Percentiles rank a stretch among this genome's conserved stretches.
These are phyloP conservation scores for Seiridium cupressi DNA, from an alignment of 2,329 filamentous ascomycete genomes.

Conservation along the genomic window DNA sequence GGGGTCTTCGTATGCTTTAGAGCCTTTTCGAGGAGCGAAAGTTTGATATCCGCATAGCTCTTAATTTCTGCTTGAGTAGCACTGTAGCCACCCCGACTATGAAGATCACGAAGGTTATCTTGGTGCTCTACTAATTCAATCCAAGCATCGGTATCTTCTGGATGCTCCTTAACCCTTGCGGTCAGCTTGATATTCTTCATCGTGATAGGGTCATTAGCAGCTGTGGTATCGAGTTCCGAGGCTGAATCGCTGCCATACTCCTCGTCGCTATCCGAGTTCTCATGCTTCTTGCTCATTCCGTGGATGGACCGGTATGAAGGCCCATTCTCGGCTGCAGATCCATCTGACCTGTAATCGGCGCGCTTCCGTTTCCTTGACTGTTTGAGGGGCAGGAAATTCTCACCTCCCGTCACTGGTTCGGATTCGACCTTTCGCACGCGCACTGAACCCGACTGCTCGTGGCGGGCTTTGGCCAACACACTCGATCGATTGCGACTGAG, in stretches of 20 bases:
- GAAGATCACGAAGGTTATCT: constrained; percentile 59
- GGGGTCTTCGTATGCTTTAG: constrained; percentile 51
- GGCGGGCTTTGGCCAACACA: constrained; percentile 41
- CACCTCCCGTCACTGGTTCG: constrained; percentile 22
- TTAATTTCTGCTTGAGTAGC: constrained; percentile 60
- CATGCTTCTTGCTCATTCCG: constrained; percentile 54
- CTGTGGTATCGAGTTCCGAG: constrained; percentile 31
- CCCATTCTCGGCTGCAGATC: constrained; percentile 44
- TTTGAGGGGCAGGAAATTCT: constrained; percentile 49
- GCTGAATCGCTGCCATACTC: constrained; percentile 46
- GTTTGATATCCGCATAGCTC: constrained; percentile 74
- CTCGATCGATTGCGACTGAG: constrained; percentile 46
- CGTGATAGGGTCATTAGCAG: constrained; percentile 41
- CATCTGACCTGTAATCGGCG: constrained; percentile 22
- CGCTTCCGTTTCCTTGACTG: constrained; percentile 41
- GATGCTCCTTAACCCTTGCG: constrained; percentile 61
- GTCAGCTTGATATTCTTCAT: constrained; percentile 61
- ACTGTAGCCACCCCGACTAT: constrained; percentile 40
- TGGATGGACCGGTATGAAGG: constrained; percentile 66
- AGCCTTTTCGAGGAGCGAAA: constrained; percentile 78
- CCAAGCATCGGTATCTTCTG: constrained; percentile 71
- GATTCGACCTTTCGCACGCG: constrained; percentile 33
- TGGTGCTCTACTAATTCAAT: constrained; percentile 77
- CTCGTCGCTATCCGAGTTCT: constrained; percentile 46
- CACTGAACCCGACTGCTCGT: constrained; percentile 36